Evolutionary conservation across 805 yeast species (phyloP).

Genomic region (Yamadazyma scolyti): DNA sequence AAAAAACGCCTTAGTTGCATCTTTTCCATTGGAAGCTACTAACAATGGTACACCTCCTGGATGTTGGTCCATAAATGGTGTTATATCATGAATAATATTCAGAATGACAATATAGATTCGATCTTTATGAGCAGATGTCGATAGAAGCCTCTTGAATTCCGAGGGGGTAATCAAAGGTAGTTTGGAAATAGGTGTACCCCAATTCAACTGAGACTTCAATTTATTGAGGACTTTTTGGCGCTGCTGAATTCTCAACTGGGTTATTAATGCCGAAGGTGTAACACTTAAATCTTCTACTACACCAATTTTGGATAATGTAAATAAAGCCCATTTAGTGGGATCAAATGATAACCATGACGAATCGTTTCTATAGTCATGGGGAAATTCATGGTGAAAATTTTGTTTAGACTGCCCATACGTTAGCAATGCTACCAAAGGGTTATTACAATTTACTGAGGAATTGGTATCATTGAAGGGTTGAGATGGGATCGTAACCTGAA

Average conservation of each 20-base stretch:
- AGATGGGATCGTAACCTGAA: conserved; percentile 65
- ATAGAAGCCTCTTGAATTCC: conserved; percentile 40
- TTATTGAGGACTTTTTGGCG: conserved; percentile 77
- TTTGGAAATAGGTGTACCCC: conserved; percentile 93
- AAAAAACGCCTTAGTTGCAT: conserved; percentile 89
- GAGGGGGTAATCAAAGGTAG: conserved; percentile 61
- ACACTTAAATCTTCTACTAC: conserved; percentile 56
- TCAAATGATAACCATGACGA: conserved; percentile 72
- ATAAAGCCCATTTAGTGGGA: conserved; percentile 79
- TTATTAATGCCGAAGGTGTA: conserved; percentile 69
- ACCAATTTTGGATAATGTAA: conserved; percentile 48
- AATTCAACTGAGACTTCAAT: conserved; percentile 72
- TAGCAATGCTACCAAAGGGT: conserved; percentile 54
- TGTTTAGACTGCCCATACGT: conserved; percentile 91
- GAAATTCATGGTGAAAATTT: conserved; percentile 94
- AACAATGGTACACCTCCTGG: conserved; percentile 89
- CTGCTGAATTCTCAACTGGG: conserved; percentile 52
- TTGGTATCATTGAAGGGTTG: conserved; percentile 52
- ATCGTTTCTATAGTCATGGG: conserved; percentile 82
- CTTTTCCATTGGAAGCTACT: conserved; percentile 81
- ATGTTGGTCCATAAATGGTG: conserved; percentile 86
- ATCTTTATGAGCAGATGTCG: conserved; percentile 36
- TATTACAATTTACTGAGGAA: conserved; percentile 64
- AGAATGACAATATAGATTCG: conserved; percentile 74
- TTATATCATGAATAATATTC: conserved; percentile 90